These are phyloP conservation scores for Pythium coloratum DNA, from an alignment of 352 stramenopile genomes.

Conservation along the genomic window DNA sequence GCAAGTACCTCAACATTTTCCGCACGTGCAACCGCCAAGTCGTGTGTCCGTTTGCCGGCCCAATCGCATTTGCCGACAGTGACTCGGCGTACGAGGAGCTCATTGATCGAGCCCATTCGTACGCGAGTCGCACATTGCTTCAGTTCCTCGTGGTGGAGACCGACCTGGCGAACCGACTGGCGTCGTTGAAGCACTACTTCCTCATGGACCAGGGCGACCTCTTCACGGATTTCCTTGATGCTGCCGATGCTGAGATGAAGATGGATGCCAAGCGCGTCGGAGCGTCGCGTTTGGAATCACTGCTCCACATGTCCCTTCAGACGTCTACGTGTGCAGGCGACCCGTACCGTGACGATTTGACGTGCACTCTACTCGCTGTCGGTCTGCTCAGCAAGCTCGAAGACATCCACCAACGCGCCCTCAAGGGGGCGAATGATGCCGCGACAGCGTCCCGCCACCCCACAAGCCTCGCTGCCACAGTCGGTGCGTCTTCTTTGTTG, in stretches of 20 bases:
- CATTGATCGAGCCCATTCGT: constrained; percentile 82
- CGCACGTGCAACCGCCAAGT: constrained; percentile 76
- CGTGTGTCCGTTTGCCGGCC: constrained; percentile 75
- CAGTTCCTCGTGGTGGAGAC: constrained; percentile 83
- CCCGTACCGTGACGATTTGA: constrained; percentile 90
- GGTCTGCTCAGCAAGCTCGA: constrained; percentile 93
- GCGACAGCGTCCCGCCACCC: constrained; percentile 37
- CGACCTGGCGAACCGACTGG: constrained; percentile 71
- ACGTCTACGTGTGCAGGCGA: constrained; percentile 89
- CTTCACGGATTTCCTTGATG: constrained; percentile 98
- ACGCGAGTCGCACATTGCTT: constrained; percentile 74
- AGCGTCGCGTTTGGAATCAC: constrained; percentile 89
- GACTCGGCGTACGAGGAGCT: constrained; percentile 82
- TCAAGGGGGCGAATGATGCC: constrained; percentile 65
- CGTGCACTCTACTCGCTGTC: constrained; percentile 84
- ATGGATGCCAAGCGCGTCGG: constrained; percentile 85
- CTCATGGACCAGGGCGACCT: constrained; percentile 99
- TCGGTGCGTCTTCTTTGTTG: constrained; percentile 13
- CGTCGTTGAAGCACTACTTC: constrained; percentile 97
- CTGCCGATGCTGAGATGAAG: constrained; percentile 94
- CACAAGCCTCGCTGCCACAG: constrained; percentile 20
- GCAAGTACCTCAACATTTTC: constrained; percentile 93
- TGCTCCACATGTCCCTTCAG: constrained; percentile 94
- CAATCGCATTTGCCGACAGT: constrained; percentile 63
- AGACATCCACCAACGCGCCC: constrained; percentile 85